phyloP scores from a whole-genome alignment of 768 basidiomycete species.

The Cystofilobasidium bisporidii region DNA sequence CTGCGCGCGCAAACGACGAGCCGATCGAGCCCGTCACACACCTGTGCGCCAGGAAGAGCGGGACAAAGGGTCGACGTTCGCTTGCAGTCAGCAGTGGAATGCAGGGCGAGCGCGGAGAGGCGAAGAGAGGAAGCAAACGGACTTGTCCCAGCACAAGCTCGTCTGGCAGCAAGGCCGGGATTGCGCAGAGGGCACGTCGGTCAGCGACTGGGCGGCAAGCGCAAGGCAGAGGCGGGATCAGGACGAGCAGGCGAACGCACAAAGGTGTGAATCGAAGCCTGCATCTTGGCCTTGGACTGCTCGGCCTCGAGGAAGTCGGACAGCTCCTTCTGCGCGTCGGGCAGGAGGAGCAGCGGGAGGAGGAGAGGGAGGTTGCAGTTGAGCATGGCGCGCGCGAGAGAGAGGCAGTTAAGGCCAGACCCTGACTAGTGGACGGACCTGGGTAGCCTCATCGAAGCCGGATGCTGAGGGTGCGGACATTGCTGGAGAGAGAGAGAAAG shows the following conservation, averaged over 20 bases:
- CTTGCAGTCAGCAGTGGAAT: too few species aligned
- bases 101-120: neutral
- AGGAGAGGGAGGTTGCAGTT: neutral
- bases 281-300: conserved; percentile 25
- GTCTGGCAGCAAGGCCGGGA: too few species aligned
- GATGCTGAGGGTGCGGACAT: neutral
- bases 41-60: neutral
- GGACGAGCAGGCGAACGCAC: neutral
- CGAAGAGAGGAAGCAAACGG: neutral
- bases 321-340: conserved; percentile 12
- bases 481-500: too few species aligned
- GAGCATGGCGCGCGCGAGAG: neutral
- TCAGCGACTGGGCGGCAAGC: too few species aligned
- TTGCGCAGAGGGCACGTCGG: too few species aligned
- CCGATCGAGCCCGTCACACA: conserved; percentile 21
- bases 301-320: conserved; percentile 25
- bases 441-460: conserved; percentile 19
- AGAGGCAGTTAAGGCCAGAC: too few species aligned
- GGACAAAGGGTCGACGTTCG: neutral
- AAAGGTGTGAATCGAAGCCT: conserved; percentile 26
- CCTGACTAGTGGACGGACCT: neutral
- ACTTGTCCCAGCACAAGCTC: conserved; percentile 9
- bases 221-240: too few species aligned
- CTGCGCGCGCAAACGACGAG: conserved; percentile 16
- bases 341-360: neutral